Evolutionary conservation across 139 green algal genomes (phyloP).

Genomic region (Tetradesmus lagerheimii): DNA sequence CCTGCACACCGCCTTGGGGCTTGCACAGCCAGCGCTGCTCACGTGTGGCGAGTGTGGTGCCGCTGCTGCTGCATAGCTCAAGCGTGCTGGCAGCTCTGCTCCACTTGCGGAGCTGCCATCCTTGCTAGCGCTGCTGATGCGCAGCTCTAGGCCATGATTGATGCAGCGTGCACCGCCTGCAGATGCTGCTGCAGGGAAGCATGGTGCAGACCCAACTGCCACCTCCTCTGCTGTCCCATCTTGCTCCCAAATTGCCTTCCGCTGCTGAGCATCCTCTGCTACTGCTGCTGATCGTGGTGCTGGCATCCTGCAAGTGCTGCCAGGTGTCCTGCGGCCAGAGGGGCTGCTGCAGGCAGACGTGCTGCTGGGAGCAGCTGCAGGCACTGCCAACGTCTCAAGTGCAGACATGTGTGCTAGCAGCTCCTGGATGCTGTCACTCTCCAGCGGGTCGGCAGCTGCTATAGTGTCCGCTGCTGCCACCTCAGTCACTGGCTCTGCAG

Average conservation of each 20-base stretch:
- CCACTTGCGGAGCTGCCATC: not conserved
- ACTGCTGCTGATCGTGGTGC: not conserved
- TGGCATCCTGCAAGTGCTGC: not conserved
- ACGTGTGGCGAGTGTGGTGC: not conserved
- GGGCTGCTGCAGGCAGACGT: not conserved
- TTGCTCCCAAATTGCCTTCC: no score
- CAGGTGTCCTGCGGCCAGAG: not conserved
- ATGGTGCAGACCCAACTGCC: not conserved
- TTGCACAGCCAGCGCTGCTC: not conserved
- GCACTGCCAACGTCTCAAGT: not conserved
- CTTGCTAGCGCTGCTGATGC: not conserved
- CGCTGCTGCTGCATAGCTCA: not conserved
- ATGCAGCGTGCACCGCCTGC: not conserved
- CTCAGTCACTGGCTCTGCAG: not conserved
- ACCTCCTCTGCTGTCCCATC: not conserved
- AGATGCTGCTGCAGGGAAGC: not conserved
- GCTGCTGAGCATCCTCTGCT: not conserved
- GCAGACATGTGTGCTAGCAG: not conserved
- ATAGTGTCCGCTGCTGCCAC: not conserved
- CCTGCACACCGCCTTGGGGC: not conserved
- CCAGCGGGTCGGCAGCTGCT: not conserved
- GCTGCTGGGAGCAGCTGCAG: not conserved
- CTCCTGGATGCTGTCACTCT: not conserved
- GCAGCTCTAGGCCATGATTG: not conserved
- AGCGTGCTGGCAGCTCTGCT: not conserved